phyloP scores from a whole-genome alignment of 768 basidiomycete genomes.

The Multifurca ochricompacta region DNA sequence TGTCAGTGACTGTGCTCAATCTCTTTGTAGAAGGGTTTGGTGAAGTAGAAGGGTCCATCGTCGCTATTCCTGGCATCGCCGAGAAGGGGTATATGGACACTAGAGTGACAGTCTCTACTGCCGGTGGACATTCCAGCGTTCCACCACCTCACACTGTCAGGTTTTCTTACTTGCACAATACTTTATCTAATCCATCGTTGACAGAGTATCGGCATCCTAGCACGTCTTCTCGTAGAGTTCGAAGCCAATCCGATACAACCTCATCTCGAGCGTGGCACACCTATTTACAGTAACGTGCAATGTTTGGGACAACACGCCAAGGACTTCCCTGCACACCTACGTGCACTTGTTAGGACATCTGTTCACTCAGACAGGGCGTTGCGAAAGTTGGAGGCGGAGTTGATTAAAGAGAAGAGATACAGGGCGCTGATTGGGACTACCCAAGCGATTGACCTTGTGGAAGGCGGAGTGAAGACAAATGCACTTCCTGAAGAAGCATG shows the following conservation, averaged over 20 bases:
- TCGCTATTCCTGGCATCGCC: conserved; percentile 57
- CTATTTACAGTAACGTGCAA: conserved; percentile 31
- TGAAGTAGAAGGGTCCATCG: conserved; percentile 42
- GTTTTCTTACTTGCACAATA: neutral
- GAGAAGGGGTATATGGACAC: conserved; percentile 71
- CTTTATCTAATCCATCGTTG: neutral
- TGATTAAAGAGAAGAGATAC: conserved; percentile 25
- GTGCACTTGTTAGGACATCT: conserved; percentile 25
- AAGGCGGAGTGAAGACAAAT: conserved; percentile 38
- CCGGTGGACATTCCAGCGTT: conserved; percentile 82
- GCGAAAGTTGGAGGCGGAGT: conserved; percentile 28
- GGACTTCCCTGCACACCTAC: conserved; percentile 28
- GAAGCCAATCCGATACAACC: conserved; percentile 16
- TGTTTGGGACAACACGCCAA: conserved; percentile 40
- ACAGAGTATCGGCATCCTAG: conserved; percentile 68
- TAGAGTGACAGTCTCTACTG: conserved; percentile 52
- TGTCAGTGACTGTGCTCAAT: neutral
- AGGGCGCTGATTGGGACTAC: conserved; percentile 28
- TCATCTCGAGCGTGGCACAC: conserved; percentile 28
- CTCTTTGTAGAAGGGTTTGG: conserved; percentile 39
- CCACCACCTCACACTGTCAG: conserved; percentile 74
- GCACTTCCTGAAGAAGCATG: conserved; percentile 38
- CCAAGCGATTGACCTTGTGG: conserved; percentile 34
- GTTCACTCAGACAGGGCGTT: conserved; percentile 28
- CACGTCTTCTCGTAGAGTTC: conserved; percentile 27